These are phyloP conservation scores for Lipomyces yamadae DNA, from an alignment of 805 yeast species.

Conservation along the genomic window DNA sequence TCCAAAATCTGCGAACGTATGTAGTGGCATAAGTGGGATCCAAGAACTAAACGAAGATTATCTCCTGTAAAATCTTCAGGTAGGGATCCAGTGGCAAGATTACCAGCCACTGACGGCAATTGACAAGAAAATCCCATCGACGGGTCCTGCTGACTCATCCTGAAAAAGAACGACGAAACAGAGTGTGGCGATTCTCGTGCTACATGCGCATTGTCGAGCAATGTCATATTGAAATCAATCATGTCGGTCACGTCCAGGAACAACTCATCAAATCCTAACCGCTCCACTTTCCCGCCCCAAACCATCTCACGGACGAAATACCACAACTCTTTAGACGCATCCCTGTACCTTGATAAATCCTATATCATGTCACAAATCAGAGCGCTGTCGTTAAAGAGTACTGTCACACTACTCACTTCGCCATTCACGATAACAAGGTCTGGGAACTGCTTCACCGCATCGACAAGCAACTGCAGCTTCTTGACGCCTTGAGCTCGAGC, in stretches of 20 bases:
- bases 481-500: slow-evolving; percentile 21
- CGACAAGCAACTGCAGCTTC: slow-evolving; percentile 15
- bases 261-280: slow-evolving; percentile 27
- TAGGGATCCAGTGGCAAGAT: slow-evolving; percentile 7
- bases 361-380: background rate
- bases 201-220: slow-evolving; percentile 4
- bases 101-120: slow-evolving; percentile 13
- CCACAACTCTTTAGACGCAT: slow-evolving; percentile 23
- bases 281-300: slow-evolving; percentile 19
- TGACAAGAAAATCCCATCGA: slow-evolving; percentile 10
- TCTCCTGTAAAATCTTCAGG: slow-evolving; percentile 1
- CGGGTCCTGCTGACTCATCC: slow-evolving; percentile 4
- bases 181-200: background rate
- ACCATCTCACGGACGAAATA: slow-evolving; percentile 9
- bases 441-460: slow-evolving; percentile 19
- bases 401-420: slow-evolving; percentile 12
- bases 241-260: slow-evolving; percentile 22
- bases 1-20: slow-evolving; percentile 12
- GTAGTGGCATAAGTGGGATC: slow-evolving; percentile 14
- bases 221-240: slow-evolving; percentile 15
- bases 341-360: slow-evolving; percentile 24
- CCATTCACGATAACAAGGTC: slow-evolving; percentile 22
- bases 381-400: background rate
- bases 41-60: slow-evolving; percentile 15
- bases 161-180: slow-evolving; percentile 4